These are phyloP conservation scores for Vitis hybrid DNA, from an alignment of 177 flowering plant genomes.

Conservation along the genomic window DNA sequence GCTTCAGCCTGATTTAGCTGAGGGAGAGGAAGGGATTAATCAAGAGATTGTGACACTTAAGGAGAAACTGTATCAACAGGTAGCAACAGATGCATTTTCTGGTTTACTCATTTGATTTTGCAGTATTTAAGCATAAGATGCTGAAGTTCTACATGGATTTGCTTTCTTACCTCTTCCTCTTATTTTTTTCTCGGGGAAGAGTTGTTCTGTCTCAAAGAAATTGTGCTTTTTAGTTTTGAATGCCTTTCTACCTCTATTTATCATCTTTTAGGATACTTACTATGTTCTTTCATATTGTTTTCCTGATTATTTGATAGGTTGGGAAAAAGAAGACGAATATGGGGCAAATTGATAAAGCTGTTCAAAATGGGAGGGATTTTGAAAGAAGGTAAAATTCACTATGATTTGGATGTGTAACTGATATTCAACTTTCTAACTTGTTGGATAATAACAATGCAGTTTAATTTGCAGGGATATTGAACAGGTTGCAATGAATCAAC, in stretches of 20 bases:
- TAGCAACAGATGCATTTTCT: slow-evolving; percentile 1
- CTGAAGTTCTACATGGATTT: not conserved
- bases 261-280: not conserved
- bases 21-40: slow-evolving; percentile 32
- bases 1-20: slow-evolving; percentile 42
- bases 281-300: not conserved
- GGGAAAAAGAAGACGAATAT: slow-evolving; percentile 24
- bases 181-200: not conserved
- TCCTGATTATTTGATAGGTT: slow-evolving; percentile 14
- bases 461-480: slow-evolving; percentile 31
- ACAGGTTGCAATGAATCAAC: slow-evolving; percentile 35
- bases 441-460: not conserved
- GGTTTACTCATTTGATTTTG: not conserved
- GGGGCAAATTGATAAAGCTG: slow-evolving; percentile 22
- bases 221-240: not conserved
- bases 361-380: slow-evolving; percentile 16
- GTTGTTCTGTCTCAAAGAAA: not conserved
- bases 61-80: slow-evolving; percentile 33
- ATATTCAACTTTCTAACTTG: not conserved
- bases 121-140: not conserved
- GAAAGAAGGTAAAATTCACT: slow-evolving; percentile 22
- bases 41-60: slow-evolving; percentile 30
- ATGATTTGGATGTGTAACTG: not conserved
- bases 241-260: not conserved
- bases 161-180: not conserved